Evolutionary conservation across 176 grass and related monocot species (phyloP), one percentile per base, ranked within the genome.

Genomic region (Ananas comosus): DNA sequence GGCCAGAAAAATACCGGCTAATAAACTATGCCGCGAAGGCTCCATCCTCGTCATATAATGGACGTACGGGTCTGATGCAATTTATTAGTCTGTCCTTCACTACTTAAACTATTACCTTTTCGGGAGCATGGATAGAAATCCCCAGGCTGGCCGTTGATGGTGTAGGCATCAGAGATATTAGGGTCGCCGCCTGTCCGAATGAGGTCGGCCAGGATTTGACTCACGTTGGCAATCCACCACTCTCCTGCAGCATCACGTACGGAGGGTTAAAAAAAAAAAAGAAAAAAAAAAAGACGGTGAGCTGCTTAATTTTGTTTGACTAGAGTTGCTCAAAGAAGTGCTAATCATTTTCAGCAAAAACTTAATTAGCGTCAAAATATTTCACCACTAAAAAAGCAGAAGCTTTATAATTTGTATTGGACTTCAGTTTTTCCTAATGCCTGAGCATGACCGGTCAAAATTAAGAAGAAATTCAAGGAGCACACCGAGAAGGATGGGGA

Each of bases 221-320:
- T 64, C 74, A 85, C 65, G 10, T 61, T 19, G 17, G 76, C 70
- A 1, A 67, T 49, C 80, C 74, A 82, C 80, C 80, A 82, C 14
- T 82, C 80, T 23, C 73, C 80, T 82, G 73, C 54, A 66, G 9
- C 28, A 52, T 14, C 8, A 10, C 14, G 53, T 4, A 58, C 13
- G 14, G 16, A 58, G 13, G 18, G 7, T 21, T 23, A 23, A 10
- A 9, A 21, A 9, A 14, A 0, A 59, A 1, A 53, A 13, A 59
- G 21, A 0, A 9, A 9, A 14, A 59, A 19, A 5, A 59, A 59
- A 5, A 17, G 3, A 9, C 19, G 8, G 10, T 17, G 56, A 21
- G 13, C 16, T 59, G 19, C 13, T 17, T 18, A 59, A 19, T 17
- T 14, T 14, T 10, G 25, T 27, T 27, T 2, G 25, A 27, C 25